Conservation (phyloP, 768 basidiomycete species). For the Russula griseocarnosa region DNA sequence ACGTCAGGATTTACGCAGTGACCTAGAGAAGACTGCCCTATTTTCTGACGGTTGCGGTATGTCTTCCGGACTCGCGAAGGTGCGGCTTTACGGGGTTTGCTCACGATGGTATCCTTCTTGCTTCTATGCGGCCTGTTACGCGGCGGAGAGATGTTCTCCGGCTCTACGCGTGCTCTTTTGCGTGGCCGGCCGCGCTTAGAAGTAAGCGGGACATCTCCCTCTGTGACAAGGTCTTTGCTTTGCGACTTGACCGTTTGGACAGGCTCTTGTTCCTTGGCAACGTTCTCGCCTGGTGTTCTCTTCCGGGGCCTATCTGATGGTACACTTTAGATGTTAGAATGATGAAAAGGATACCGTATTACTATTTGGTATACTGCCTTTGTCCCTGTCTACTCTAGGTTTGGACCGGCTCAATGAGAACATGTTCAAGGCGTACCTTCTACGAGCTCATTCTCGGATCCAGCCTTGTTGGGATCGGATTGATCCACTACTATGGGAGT, state of each 20-base stretch:
- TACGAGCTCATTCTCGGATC: background rate
- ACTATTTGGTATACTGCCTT: background rate
- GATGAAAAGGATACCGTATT: background rate
- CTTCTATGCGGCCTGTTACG: constrained; percentile 4
- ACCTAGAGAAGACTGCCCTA: constrained; percentile 11
- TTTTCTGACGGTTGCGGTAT: constrained; percentile 20
- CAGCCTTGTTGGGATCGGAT: background rate
- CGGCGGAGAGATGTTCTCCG: background rate
- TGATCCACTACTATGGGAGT: background rate
- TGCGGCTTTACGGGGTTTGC: background rate
- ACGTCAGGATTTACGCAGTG: constrained; percentile 4
- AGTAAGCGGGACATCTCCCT: background rate
- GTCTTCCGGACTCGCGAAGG: constrained; percentile 21
- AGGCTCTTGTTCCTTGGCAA: background rate
- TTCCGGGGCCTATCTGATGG: constrained; percentile 2
- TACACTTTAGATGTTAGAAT: background rate
- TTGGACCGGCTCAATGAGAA: background rate
- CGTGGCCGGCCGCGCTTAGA: background rate
- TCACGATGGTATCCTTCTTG: constrained; percentile 6
- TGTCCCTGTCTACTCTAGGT: background rate
- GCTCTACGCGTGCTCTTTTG: constrained; percentile 13
- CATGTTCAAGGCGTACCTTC: background rate
- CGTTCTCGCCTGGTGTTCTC: background rate
- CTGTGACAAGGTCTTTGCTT: constrained; percentile 2
- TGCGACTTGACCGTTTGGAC: background rate